Percentiles rank a stretch among this genome's conserved stretches.
Evolutionary conservation across 2,329 filamentous ascomycete genomes (phyloP).

Genomic region (Zymoseptoria pseudotritici): DNA sequence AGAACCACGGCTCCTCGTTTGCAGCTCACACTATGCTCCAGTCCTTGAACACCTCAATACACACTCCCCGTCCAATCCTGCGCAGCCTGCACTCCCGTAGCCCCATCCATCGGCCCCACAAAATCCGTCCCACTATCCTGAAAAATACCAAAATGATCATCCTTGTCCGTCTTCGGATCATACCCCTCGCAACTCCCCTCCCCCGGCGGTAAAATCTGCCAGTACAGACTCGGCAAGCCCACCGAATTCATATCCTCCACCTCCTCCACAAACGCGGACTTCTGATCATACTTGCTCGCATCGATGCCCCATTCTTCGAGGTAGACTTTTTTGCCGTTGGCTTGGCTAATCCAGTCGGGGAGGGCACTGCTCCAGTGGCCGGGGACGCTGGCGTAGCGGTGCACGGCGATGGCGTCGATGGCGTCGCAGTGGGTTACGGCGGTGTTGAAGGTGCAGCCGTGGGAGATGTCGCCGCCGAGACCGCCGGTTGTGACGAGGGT

Average conservation of each 20-base stretch:
- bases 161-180: neutral
- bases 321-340: constrained; percentile 8
- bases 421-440: constrained; percentile 5
- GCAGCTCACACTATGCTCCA: neutral
- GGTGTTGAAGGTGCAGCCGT: constrained; percentile 5
- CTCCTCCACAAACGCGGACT: constrained; percentile 1
- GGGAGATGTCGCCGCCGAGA: constrained; percentile 7
- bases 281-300: constrained; percentile 1
- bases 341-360: constrained; percentile 1
- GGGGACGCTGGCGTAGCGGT: constrained; percentile 5
- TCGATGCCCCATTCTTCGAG: constrained; percentile 9
- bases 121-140: neutral
- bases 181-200: neutral
- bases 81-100: neutral
- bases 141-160: neutral
- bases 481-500: constrained; percentile 7
- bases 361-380: constrained; percentile 1
- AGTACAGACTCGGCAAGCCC: constrained; percentile 5
- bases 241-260: constrained; percentile 5
- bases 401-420: constrained; percentile 8
- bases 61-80: constrained; percentile 6
- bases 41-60: neutral
- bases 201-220: constrained; percentile 4
- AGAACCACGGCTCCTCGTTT: too few relatives aligned
- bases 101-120: neutral